These are phyloP conservation scores for Salix arbutifolia DNA, from an alignment of 345 rosid species.

Conservation along the genomic window DNA sequence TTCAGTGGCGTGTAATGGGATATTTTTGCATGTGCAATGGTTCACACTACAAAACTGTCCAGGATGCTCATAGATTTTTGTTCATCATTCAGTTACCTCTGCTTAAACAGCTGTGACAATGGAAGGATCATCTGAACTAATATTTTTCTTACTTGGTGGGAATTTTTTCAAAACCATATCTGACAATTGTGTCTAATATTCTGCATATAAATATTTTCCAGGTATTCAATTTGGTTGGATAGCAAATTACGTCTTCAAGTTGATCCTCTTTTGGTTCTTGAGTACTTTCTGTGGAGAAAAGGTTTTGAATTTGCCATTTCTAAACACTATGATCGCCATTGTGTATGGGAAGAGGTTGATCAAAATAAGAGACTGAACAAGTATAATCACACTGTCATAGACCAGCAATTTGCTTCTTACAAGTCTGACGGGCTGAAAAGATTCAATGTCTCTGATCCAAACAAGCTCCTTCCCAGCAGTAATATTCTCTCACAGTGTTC, in stretches of 20 bases:
- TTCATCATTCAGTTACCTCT: background rate
- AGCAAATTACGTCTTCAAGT: constrained; percentile 90
- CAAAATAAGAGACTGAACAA: constrained; percentile 92
- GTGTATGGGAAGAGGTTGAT: constrained; percentile 96
- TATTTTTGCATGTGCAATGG: background rate
- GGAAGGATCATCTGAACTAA: background rate
- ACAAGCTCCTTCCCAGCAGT: constrained; percentile 96
- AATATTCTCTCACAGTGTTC: constrained; percentile 18
- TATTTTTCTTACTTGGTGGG: background rate
- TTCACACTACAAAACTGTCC: background rate
- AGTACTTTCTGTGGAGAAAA: constrained; percentile 91
- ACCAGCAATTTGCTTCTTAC: constrained; percentile 81
- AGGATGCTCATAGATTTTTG: background rate
- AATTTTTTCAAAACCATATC: background rate
- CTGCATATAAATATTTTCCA: constrained; percentile 23
- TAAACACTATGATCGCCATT: constrained; percentile 91
- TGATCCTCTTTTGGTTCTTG: constrained; percentile 79
- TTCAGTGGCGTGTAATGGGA: background rate
- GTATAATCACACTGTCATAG: constrained; percentile 80
- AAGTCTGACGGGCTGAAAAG: constrained; percentile 77
- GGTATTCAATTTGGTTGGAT: constrained; percentile 98
- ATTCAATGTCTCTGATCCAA: constrained; percentile 70
- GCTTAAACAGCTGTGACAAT: background rate
- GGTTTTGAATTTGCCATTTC: constrained; percentile 91
- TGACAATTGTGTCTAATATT: constrained; percentile 5